Evolutionary conservation across 306 rosid species (phyloP).

Genomic region (Inga leiocalycina): DNA sequence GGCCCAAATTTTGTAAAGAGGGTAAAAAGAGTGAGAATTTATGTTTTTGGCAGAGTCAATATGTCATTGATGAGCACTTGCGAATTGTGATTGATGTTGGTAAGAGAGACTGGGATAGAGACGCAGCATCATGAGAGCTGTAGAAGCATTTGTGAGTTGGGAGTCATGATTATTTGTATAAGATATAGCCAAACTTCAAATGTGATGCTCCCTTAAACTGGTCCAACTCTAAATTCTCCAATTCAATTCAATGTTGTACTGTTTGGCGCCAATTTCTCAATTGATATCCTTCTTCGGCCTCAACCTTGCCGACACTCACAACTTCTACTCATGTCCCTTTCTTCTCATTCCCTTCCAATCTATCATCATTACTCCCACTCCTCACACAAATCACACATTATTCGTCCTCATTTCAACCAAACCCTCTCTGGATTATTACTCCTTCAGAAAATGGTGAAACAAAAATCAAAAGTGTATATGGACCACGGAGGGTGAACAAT

Average conservation of each 20-base stretch:
- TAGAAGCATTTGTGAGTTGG: neutral
- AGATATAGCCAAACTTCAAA: neutral
- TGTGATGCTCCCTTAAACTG: neutral
- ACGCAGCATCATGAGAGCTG: neutral
- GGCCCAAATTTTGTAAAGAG: too few species aligned
- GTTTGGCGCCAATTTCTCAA: constrained; percentile 5
- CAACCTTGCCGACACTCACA: neutral
- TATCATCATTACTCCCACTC: neutral
- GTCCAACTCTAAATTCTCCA: neutral
- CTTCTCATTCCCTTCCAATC: neutral
- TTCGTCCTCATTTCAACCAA: neutral
- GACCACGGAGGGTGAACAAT: neutral
- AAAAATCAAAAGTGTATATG: neutral
- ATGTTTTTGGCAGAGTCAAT: neutral
- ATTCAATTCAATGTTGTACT: neutral
- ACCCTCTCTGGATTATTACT: neutral
- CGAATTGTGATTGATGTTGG: neutral
- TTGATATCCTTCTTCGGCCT: neutral
- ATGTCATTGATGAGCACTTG: neutral
- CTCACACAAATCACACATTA: neutral
- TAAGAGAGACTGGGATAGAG: neutral
- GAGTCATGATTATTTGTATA: neutral
- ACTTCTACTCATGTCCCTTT: neutral
- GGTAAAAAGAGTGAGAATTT: too few species aligned
- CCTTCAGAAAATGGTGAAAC: neutral